Conservation (phyloP, 495 filamentous ascomycete genomes). For the Xylaria flabelliformis region DNA sequence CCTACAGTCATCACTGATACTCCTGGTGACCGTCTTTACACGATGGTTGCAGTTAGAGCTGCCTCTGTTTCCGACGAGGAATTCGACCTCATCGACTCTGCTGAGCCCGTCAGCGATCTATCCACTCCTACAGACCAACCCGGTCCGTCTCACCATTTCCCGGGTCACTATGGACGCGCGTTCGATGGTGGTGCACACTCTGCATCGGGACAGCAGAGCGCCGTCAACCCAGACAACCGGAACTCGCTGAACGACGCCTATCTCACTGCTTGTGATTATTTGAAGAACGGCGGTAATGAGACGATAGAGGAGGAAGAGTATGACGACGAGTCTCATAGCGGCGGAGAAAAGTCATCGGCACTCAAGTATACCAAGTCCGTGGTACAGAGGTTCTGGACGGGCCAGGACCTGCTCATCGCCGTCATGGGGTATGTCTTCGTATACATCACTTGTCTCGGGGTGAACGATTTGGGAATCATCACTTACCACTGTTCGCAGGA, state of each 20-base stretch:
- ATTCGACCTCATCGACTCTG: constrained; percentile 17
- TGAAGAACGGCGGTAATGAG: neutral
- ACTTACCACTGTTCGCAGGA: constrained; percentile 21
- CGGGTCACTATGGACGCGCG: constrained; percentile 8
- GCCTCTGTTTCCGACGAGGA: constrained; percentile 18
- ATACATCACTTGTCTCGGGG: neutral
- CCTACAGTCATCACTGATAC: neutral
- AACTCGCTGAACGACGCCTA: neutral
- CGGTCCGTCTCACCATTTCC: neutral
- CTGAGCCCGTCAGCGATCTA: constrained; percentile 17
- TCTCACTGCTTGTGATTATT: neutral
- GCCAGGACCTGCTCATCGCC: constrained; percentile 33
- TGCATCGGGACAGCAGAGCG: neutral
- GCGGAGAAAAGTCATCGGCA: neutral
- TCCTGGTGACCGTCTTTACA: neutral
- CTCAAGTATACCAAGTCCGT: constrained; percentile 21
- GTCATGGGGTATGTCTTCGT: constrained; percentile 36
- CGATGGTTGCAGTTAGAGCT: constrained; percentile 3
- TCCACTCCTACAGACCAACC: constrained; percentile 11
- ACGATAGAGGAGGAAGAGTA: neutral
- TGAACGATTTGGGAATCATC: neutral
- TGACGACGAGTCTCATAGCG: neutral
- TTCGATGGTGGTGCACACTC: constrained; percentile 1
- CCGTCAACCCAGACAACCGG: neutral
- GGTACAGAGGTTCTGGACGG: constrained; percentile 9